Evolutionary conservation across 805 yeast genomes (phyloP).

Genomic region (Zygotorulaspora danielsina): DNA sequence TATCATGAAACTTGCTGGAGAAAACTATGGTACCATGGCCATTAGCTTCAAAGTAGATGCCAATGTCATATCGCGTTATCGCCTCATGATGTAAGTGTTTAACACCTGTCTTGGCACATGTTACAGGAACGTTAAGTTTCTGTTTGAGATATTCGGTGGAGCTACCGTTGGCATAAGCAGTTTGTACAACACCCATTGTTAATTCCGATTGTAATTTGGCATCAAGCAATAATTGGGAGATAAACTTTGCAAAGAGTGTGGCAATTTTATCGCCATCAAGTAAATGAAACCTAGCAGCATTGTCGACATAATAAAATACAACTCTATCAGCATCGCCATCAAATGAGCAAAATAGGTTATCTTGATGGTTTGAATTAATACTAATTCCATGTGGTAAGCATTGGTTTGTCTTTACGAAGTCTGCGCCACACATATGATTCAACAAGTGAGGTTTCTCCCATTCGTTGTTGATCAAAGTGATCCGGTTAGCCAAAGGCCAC

Average conservation of each 20-base stretch:
- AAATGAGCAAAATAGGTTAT: slow-evolving; percentile 68
- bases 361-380: slow-evolving; percentile 31
- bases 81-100: slow-evolving; percentile 90
- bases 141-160: slow-evolving; percentile 69
- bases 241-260: slow-evolving; percentile 69
- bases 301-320: slow-evolving; percentile 63
- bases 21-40: slow-evolving; percentile 98
- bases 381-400: slow-evolving; percentile 59
- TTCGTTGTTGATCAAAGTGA: slow-evolving; percentile 51
- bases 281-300: slow-evolving; percentile 43
- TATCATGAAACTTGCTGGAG: slow-evolving; percentile 46
- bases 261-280: slow-evolving; percentile 95
- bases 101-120: slow-evolving; percentile 92
- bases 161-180: slow-evolving; percentile 96
- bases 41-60: slow-evolving; percentile 95
- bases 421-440: slow-evolving; percentile 89
- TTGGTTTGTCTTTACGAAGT: slow-evolving; percentile 88
- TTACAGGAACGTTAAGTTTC: slow-evolving; percentile 66
- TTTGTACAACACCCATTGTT: slow-evolving; percentile 82
- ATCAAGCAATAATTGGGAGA: slow-evolving; percentile 49
- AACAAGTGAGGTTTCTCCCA: slow-evolving; percentile 52
- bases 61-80: slow-evolving; percentile 78
- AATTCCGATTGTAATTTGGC: slow-evolving; percentile 39
- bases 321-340: slow-evolving; percentile 98
- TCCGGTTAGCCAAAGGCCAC: slow-evolving; percentile 36